Base-by-base conservation (phyloP, 2,329 filamentous ascomycete genomes). In the Talaromyces sp. region DNA sequence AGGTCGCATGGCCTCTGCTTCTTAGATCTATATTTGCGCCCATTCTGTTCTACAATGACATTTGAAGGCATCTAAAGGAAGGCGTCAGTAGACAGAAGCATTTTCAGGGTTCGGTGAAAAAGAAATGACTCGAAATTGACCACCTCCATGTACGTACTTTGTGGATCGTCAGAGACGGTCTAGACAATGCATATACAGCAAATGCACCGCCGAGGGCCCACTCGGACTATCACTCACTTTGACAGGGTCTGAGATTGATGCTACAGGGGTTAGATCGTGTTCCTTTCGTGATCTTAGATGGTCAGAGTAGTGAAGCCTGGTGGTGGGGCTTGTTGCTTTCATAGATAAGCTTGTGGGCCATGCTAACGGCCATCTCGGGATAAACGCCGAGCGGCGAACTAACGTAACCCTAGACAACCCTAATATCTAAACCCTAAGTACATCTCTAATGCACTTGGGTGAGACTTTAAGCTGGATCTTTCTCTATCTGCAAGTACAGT, bases 21-120 rank as follows among this genome's bases (percentile, higher is more conserved):
- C 33, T 60, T 60, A 16, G 58, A 60, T 19, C 58, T 43, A 37
- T 63, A 63, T 22, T 64, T 47, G 22, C 52, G 48, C 11, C 54
- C 19, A 37, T 47, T 22, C 19, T 66, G 65, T 67, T 68, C 57
- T 68, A 43, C 47, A 50, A 27, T 31, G 19, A 7, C 2, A 50
- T 31, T 27, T 27, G 47, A 50, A 22, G 47, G 47, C 47, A 50
- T 50, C 47, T 50, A 50, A 27, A 14, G 6, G 14, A 27, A 16
- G 9, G 13, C 11, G 19, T 48, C 24, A 48, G 22, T 27, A 7
- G 11, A 48, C 6, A 48, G 45, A 47, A 47, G 19, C 11, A 13
- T 22, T 45, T 8, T 14, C 41, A 43, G 9, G 9, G n/a, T 10
- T 19, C 3, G 2, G 16, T 19, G 5, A n/a, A 10, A 9, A 9